Base-by-base conservation (phyloP, 441 rosid species). In the Corymbia citriodora region DNA sequence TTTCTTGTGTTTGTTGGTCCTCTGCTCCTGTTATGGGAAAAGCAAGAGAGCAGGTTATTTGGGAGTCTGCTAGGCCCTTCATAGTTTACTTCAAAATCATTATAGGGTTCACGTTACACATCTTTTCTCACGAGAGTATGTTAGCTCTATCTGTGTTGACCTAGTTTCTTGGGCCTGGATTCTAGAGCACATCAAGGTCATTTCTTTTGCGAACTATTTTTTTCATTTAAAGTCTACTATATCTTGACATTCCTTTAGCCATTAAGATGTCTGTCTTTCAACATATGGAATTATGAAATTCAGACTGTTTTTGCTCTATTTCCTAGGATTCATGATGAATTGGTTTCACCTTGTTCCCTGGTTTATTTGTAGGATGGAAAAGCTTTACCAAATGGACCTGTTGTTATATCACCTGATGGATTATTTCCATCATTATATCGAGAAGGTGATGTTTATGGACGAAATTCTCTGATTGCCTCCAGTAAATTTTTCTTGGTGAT, bases 391-490 rank as follows among this genome's bases (percentile, higher is more conserved):
- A 95, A 88, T 89, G 99, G 99, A 63, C 99, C 99, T 89, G 94
- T 97, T 92, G 97, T 97, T 87, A 96, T 97, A 89, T 96, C 99
- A 85, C 99, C 99, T 1, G 99, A 97, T 90, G 99, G 99, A 68
- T 91, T 97, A 86, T 96, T 97, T 92, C 99, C 99, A 82, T 96
- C 99, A 16, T 91, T 97, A 89, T 97, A 91, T 92, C 97, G 98
- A 90, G 99, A 97, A 96, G 98, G 99, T 96, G 90, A 92, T 90
- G 40, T 63, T 87, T 48, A 72, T 55, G 53, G 88, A 6, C 49
- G 25, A 52, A 55, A 27, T 59, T 33, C 59, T 29, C 53, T 85
- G 87, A 50, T 82, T 87, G 87, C 86, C 54, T 74, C 54, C 23
- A 63, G 59, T 55, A 63, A 79, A 53, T 52, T 63, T 63, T 29